Evolutionary conservation across 1,284 basidiomycete genomes (phyloP).

Genomic region (Leccinum angustisporum): DNA sequence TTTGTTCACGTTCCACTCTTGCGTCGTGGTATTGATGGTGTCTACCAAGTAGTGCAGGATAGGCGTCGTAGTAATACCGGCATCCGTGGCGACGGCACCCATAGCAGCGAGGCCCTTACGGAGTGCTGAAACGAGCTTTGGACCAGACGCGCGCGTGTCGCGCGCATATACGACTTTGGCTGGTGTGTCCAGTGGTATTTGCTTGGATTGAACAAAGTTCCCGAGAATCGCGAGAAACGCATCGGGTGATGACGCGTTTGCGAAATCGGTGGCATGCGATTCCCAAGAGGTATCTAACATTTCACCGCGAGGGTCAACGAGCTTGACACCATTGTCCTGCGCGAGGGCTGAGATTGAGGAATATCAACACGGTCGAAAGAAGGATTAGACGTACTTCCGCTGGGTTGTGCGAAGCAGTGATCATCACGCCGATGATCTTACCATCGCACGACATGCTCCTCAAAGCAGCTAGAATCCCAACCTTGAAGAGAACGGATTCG

Average conservation of each 20-base stretch:
- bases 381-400: constrained; percentile 64
- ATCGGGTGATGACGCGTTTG: constrained; percentile 79
- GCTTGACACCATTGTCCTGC: constrained; percentile 98
- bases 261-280: constrained; percentile 81
- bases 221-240: constrained; percentile 73
- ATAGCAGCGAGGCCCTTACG: constrained; percentile 82
- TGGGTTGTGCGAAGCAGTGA: constrained; percentile 98
- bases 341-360: not conserved
- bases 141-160: constrained; percentile 91
- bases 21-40: constrained; percentile 82
- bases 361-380: constrained; percentile 1
- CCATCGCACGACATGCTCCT: constrained; percentile 90
- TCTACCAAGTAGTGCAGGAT: constrained; percentile 95
- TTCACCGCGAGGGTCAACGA: constrained; percentile 97
- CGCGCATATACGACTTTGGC: constrained; percentile 87
- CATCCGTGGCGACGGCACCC: constrained; percentile 62
- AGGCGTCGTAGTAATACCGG: constrained; percentile 91
- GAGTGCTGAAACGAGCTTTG: constrained; percentile 79
- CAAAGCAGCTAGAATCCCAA: constrained; percentile 88
- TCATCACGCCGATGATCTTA: constrained; percentile 95
- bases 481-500: constrained; percentile 92
- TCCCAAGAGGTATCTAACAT: constrained; percentile 99
- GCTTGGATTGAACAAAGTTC: constrained; percentile 61
- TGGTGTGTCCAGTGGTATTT: constrained; percentile 80
- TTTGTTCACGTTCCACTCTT: constrained; percentile 80